Evolutionary conservation across 108 stramenopile species (phyloP), one percentile per base, ranked within the genome.

Genomic region (Fistulifera pelliculosa): DNA sequence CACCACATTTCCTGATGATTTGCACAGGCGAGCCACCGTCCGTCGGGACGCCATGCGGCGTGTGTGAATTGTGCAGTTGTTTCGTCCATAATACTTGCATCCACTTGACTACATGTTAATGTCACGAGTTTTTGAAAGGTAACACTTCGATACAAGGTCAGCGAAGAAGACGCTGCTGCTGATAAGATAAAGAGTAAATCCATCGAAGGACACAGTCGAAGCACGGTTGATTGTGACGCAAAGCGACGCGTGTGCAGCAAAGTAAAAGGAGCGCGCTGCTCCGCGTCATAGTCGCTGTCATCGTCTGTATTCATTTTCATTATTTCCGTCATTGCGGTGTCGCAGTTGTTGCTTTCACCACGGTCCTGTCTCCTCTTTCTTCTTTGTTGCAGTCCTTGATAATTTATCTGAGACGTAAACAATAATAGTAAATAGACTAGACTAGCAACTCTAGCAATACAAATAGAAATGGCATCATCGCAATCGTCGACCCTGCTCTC

Each of bases 161-260:
- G 47, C n/a, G 62, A 50, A 11, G 73, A 45, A 13, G 71, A 15
- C 8, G 35, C 18, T 24, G 16, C 19, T 22, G 38, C 17, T n/a
- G 40, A 27, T 11, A 38, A 44, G 12, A 80, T 52, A 22, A 72
- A 75, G 41, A 85, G 47, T 51, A 90, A 56, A 76, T 90, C 88
- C 88, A 90, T 90, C 13, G 81, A 79, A 11, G 88, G 88, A 68
- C 81, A 90, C 42, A 90, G 68, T 6, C 65, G 48, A 23, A 39
- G 22, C 53, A 64, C 49, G 12, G 44, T 28, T 42, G 52, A 38
- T 17, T 49, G 56, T 8, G 58, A 66, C 53, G 66, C 73, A 28
- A 75, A 64, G 28, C 60, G 53, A 27, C 53, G 53, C 8, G 53
- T 19, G 7, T 54, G 53, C 31, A 54, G 1, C 38, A 39, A 54